Evolutionary conservation across 192 early-diverging fungal species (phyloP).

Genomic region (Jimgerdemannia lactiflua): DNA sequence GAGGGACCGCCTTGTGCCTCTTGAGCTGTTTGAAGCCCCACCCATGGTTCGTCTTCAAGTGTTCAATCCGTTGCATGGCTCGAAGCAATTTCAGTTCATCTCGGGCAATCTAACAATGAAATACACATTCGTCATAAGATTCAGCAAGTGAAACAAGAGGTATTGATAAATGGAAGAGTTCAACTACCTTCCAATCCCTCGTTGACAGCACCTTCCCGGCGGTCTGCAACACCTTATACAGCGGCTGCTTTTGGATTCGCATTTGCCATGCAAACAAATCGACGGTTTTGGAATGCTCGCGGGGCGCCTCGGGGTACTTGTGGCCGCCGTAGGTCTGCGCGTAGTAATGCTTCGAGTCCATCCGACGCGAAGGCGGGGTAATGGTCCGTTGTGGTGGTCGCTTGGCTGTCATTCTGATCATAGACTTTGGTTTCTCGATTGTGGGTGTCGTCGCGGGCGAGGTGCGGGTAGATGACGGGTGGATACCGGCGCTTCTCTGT

Average conservation of each 20-base stretch:
- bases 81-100: slow-evolving; percentile 70
- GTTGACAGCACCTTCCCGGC: slow-evolving; percentile 68
- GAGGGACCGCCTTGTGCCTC: slow-evolving; percentile 50
- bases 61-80: slow-evolving; percentile 65
- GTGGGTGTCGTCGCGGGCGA: background rate
- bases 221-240: slow-evolving; percentile 55
- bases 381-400: background rate
- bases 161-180: no score
- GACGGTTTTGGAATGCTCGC: slow-evolving; percentile 5
- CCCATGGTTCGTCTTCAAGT: slow-evolving; percentile 60
- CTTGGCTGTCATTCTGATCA: background rate
- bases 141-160: slow-evolving; percentile 3
- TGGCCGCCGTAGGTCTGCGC: slow-evolving; percentile 28
- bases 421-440: background rate
- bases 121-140: background rate
- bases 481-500: background rate
- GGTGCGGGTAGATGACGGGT: background rate
- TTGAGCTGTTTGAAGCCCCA: slow-evolving; percentile 79
- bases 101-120: slow-evolving; percentile 56
- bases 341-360: background rate
- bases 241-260: slow-evolving; percentile 38
- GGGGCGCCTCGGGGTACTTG: slow-evolving; percentile 13
- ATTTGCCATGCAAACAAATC: slow-evolving; percentile 34
- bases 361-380: background rate
- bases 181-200: slow-evolving; percentile 72